Base-by-base conservation (phyloP, 768 basidiomycete species). In the Russula griseocarnosa region DNA sequence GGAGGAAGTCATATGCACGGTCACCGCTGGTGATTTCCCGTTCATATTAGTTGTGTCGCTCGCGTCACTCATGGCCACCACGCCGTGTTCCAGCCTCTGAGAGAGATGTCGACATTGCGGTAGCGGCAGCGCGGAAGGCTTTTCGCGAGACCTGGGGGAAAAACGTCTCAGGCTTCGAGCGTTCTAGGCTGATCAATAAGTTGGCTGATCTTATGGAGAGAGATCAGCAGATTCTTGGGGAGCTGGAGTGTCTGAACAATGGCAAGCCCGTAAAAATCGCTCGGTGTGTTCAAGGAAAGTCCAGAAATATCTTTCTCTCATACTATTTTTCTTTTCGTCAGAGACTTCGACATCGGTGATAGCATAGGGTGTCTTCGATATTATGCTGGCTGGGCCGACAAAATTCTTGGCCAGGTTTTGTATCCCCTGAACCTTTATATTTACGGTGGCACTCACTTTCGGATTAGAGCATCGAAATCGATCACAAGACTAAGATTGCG, bases 311-410 rank as follows among this genome's bases (percentile, higher is more conserved):
- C n/a, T n/a, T 18, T 24, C 42, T n/a, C 36, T 60, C 22, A 61
- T 44, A 16, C 24, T 9, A 14, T 30, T 38, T n/a, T 20, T 30
- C 11, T 9, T 28, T 47, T 11, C 30, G 22, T 20, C 67, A 91
- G 90, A 73, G 90, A 91, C 72, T 86, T 83, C 66, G 91, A 94
- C 72, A 88, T 94, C 46, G 85, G 83, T 46, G 91, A 93, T 71
- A 86, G 79, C 65, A 76, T 92, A 22, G 84, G 84, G 68, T 92
- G 90, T 71, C 75, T 93, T 57, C 82, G 92, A 55, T 97, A 98
- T 76, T 97, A 94, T 72, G 95, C 93, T 44, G 95, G 95, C 26
- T 95, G 90, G 90, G 92, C 92, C 10, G 95, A 98, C 78, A 98
- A 98, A 77, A 87, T 97, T 56, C 76, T 81, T 28, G 96, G 97